Conservation (phyloP, 1,139 yeast species). For the Kurtzmaniella quercitrusa region DNA sequence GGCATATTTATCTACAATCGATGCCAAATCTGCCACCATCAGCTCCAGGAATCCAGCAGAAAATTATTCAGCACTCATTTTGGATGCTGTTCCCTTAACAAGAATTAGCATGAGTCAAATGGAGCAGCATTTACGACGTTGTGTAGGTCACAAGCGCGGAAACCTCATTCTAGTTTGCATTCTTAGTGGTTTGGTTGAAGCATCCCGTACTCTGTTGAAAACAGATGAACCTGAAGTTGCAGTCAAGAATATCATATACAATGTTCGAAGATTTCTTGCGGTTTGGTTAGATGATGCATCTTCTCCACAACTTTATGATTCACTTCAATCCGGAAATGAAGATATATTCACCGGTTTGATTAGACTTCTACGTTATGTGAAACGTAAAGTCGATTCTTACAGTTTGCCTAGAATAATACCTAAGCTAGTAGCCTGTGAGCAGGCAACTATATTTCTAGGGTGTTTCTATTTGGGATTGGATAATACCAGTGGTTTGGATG, state of each 20-base stretch:
- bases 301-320: conserved; percentile 21
- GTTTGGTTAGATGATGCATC: background rate
- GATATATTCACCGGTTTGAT: conserved; percentile 24
- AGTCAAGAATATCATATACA: background rate
- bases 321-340: conserved; percentile 28
- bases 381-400: background rate
- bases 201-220: background rate
- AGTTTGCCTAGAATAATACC: background rate
- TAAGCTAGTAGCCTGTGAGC: background rate
- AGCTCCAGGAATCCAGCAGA: background rate
- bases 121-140: conserved; percentile 10
- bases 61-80: conserved; percentile 15
- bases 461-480: background rate
- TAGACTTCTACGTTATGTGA: conserved; percentile 7
- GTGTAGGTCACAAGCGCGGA: conserved; percentile 21
- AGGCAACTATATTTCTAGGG: background rate
- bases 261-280: background rate
- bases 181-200: conserved; percentile 5
- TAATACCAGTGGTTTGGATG: no score
- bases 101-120: conserved; percentile 13
- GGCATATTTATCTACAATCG: conserved; percentile 16
- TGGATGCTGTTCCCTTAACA: conserved; percentile 17
- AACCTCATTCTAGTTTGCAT: conserved; percentile 21
- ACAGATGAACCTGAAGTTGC: background rate
- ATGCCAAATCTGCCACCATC: conserved; percentile 10